Evolutionary conservation across 2,329 filamentous ascomycete genomes (phyloP).

Genomic region (Fusarium incarnatum): DNA sequence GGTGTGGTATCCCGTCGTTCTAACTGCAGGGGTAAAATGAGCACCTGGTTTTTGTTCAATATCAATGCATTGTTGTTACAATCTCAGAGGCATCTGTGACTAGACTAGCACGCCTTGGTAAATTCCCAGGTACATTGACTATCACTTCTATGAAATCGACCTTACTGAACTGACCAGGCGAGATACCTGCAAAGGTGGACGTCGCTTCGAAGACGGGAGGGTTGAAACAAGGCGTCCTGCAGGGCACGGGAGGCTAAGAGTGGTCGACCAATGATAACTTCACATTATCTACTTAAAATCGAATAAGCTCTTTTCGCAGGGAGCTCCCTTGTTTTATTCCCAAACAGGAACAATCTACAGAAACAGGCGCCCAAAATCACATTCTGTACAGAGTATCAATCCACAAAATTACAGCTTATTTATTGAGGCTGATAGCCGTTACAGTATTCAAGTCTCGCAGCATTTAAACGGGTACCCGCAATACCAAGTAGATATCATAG

Average conservation of each 20-base stretch:
- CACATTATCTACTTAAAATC: neutral
- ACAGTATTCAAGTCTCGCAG: neutral
- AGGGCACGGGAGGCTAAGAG: neutral
- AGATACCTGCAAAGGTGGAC: neutral
- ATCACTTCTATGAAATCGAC: neutral
- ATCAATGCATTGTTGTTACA: neutral
- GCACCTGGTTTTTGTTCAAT: neutral
- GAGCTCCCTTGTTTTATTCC: conserved; percentile 6
- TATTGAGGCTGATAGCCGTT: neutral
- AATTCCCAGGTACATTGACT: neutral
- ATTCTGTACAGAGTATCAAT: neutral
- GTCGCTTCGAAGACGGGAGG: neutral
- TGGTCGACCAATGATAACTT: neutral
- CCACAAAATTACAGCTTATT: neutral
- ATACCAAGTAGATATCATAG: neutral
- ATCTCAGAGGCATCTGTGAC: neutral
- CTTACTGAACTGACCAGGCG: neutral
- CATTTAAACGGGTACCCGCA: neutral
- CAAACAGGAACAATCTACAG: neutral
- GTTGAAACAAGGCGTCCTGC: conserved; percentile 24
- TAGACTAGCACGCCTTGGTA: neutral
- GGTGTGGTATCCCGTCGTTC: conserved; percentile 1
- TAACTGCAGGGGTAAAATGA: neutral
- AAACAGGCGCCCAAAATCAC: neutral
- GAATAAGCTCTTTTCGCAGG: conserved; percentile 21